A percentile compares a stretch with the other conserved stretches of the same genome.
phyloP scores from a whole-genome alignment of 495 filamentous ascomycete species.

The Aspergillus saccharolyticus region DNA sequence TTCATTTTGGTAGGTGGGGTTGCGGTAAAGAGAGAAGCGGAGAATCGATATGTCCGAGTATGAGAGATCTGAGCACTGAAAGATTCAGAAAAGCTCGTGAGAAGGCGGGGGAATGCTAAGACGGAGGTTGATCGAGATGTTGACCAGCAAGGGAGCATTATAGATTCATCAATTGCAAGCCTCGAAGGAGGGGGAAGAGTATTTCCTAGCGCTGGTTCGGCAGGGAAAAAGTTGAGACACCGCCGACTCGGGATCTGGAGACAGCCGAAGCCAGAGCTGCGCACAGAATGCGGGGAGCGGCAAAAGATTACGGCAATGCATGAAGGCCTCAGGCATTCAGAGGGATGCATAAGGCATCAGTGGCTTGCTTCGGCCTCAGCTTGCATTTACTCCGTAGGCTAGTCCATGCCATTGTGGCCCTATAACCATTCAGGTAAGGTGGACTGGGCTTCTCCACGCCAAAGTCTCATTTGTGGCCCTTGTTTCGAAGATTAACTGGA shows the following conservation, averaged over 20 bases:
- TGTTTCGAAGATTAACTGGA: background rate
- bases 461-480: background rate
- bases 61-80: background rate
- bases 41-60: background rate
- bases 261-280: background rate
- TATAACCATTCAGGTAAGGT: background rate
- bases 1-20: constrained; percentile 47
- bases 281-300: background rate
- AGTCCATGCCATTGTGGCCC: background rate
- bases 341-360: background rate
- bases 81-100: background rate
- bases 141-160: background rate
- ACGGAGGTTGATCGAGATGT: background rate
- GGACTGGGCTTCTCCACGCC: background rate
- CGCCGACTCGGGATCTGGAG: background rate
- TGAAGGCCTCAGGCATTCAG: background rate
- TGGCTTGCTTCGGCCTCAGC: background rate
- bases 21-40: background rate
- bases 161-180: background rate
- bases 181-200: background rate
- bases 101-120: background rate
- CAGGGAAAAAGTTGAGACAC: background rate
- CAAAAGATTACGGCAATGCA: background rate
- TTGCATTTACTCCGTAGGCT: too few relatives aligned
- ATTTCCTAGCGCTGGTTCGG: background rate